Evolutionary conservation across 2,329 filamentous ascomycete species (phyloP).

Genomic region (Ascochyta rabiei): DNA sequence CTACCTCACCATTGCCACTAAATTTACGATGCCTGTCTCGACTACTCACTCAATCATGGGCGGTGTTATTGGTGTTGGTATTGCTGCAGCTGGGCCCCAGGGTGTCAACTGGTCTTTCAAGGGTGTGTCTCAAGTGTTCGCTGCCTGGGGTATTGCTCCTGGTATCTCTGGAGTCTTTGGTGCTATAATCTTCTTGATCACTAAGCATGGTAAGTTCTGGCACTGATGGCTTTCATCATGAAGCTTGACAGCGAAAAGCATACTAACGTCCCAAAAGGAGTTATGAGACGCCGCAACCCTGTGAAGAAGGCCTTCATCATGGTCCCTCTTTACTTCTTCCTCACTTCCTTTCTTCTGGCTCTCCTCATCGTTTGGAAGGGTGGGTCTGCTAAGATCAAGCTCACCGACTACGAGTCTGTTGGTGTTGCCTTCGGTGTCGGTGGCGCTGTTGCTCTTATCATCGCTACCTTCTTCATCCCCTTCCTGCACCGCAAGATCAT

Average conservation of each 20-base stretch:
- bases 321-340: constrained; percentile 61
- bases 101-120: constrained; percentile 64
- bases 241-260: too few species aligned
- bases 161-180: constrained; percentile 61
- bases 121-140: constrained; percentile 63
- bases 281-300: constrained; percentile 61
- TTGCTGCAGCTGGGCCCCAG: constrained; percentile 58
- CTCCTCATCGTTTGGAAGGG: constrained; percentile 54
- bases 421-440: constrained; percentile 63
- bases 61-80: constrained; percentile 53
- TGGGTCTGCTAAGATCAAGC: constrained; percentile 52
- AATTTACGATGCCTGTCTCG: constrained; percentile 59
- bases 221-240: too few species aligned
- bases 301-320: constrained; percentile 58
- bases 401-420: constrained; percentile 57
- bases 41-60: constrained; percentile 58
- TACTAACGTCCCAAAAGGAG: constrained; percentile 26
- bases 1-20: constrained; percentile 61
- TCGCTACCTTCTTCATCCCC: constrained; percentile 62
- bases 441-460: constrained; percentile 57
- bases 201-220: constrained; percentile 54
- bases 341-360: constrained; percentile 61
- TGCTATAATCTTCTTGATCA: constrained; percentile 61
- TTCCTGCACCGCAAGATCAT: constrained; percentile 65
- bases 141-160: constrained; percentile 67